Base-by-base conservation (phyloP, 495 filamentous ascomycete species). In the Aspergillus ostianus region DNA sequence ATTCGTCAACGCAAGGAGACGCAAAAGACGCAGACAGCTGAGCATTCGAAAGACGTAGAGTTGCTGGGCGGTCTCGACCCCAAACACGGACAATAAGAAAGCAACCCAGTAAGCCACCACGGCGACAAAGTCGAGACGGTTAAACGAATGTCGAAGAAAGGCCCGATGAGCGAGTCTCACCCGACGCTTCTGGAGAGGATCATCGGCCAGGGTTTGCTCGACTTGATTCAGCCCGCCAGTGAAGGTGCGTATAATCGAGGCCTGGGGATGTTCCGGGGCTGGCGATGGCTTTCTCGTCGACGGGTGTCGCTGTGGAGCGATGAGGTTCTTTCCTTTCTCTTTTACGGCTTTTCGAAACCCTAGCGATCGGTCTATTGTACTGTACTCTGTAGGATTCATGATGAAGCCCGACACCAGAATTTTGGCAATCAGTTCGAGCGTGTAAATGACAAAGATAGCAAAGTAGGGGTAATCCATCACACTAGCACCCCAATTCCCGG, bases 21-120 rank as follows among this genome's bases (percentile, higher is more conserved):
- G 85, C 49, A 98, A 76, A 65, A 98, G 94, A 47, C 94, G 89
- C 60, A 98, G 79, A 77, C 91, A 96, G 64, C 92, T 96, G 55
- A 98, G 80, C 94, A 98, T 98, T 41, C 88, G 84, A 70, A 99
- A 99, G 26, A 99, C 84, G 67, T 92, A 96, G 10, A 96, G 69
- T 65, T 94, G 90, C 44, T 81, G 78, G 10, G 75, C 59, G 53
- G 73, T 75, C 65, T 97, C 91, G 19, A 92, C 65, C 9, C 85
- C 87, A 19, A 80, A 79, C 19, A 91, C 62, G 21, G 85, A 80
- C 52, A 98, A 80, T 36, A 85, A 70, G 64, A 97, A 93, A 0
- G 90, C 85, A 49, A 96, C 86, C 94, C 94, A 99, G 72, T 90
- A 98, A 6, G 93, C 87, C n/a, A 93, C 80, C n/a, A 99, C 88